Conservation (phyloP, 371 early-diverging fungal genomes). For the Blakeslea trispora region DNA sequence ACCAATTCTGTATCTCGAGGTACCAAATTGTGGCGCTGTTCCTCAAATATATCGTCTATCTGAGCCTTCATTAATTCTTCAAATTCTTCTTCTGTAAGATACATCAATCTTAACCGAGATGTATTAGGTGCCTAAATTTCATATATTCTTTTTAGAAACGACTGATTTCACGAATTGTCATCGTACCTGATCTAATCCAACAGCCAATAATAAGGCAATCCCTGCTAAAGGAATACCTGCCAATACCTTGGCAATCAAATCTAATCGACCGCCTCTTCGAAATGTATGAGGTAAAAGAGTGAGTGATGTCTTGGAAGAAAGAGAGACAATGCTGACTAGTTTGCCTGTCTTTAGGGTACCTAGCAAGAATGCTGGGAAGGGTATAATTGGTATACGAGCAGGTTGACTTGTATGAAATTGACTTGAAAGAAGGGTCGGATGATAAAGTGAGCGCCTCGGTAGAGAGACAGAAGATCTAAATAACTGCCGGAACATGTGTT, state of each 20-base stretch:
- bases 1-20: conserved; percentile 35
- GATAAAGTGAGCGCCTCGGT: conserved; percentile 9
- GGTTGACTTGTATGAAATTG: conserved; percentile 37
- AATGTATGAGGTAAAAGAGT: conserved; percentile 55
- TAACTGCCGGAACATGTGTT: conserved; percentile 6
- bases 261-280: conserved; percentile 20
- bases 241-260: conserved; percentile 34
- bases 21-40: conserved; percentile 35
- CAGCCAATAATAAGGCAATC: conserved; percentile 33
- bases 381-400: conserved; percentile 38
- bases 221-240: conserved; percentile 47
- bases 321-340: conserved; percentile 45
- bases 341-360: conserved; percentile 45
- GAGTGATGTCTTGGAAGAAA: conserved; percentile 50
- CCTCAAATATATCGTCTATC: conserved; percentile 29
- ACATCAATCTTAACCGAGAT: conserved; percentile 55
- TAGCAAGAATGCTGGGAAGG: conserved; percentile 40
- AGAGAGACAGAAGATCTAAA: not conserved
- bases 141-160: not conserved
- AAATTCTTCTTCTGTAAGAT: conserved; percentile 58
- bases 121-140: conserved; percentile 56
- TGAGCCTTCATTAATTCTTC: conserved; percentile 37
- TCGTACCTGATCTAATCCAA: conserved; percentile 47
- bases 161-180: no score
- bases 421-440: not conserved